Evolutionary conservation across 805 yeast species (phyloP).

Genomic region (Starmerella riodocensis): DNA sequence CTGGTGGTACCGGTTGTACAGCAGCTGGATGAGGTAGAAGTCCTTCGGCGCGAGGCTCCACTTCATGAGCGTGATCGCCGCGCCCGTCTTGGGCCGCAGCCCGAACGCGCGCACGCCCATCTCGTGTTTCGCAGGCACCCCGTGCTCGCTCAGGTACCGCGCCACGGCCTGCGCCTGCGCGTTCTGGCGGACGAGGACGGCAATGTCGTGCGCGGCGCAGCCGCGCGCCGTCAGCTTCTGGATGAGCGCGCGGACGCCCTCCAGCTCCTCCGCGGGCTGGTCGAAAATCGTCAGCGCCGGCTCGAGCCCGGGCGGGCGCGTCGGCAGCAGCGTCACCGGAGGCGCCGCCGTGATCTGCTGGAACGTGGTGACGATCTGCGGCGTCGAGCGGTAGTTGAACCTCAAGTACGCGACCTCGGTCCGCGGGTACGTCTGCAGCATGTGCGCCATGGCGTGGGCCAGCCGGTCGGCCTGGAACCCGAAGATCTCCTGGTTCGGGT

Average conservation of each 20-base stretch:
- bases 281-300: conserved; percentile 5
- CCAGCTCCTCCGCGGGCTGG: neutral
- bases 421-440: conserved; percentile 8
- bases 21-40: conserved; percentile 12
- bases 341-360: conserved; percentile 1
- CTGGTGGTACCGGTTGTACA: conserved; percentile 8
- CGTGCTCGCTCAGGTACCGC: neutral
- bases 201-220: conserved; percentile 7
- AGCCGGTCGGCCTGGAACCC: conserved; percentile 9
- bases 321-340: neutral
- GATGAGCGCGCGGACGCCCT: conserved; percentile 2
- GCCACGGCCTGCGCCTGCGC: neutral
- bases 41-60: conserved; percentile 10
- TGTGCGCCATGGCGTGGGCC: conserved; percentile 7
- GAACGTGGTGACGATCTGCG: conserved; percentile 7
- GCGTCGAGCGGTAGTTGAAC: conserved; percentile 17
- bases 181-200: conserved; percentile 13
- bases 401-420: conserved; percentile 2
- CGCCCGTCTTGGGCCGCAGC: conserved; percentile 2
- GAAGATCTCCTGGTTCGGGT: conserved; percentile 20
- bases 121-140: conserved; percentile 2
- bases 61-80: conserved; percentile 14
- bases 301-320: conserved; percentile 3
- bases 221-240: neutral
- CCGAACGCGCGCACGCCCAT: conserved; percentile 9